phyloP scores from a whole-genome alignment of 208 protist genomes.

The Lotmaria passim region DNA sequence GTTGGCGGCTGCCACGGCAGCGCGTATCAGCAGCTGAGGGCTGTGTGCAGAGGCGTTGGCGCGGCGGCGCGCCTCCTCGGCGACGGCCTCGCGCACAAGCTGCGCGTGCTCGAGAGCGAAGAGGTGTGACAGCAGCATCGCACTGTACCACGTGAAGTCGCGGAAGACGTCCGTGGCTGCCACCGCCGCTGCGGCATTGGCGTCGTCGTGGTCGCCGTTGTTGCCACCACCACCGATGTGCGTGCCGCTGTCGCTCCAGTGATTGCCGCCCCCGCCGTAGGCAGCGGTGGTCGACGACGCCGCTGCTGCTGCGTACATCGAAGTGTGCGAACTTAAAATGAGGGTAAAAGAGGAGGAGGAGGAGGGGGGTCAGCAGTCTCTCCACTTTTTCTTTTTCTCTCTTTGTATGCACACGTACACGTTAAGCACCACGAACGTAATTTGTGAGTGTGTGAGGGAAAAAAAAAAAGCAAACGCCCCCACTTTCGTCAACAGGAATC shows the following conservation, averaged over 20 bases:
- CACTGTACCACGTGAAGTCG: constrained; percentile 49
- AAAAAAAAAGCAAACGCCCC: too few species aligned
- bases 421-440: too few species aligned
- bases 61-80: constrained; percentile 23
- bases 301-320: neutral
- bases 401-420: too few species aligned
- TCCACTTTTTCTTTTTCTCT: too few species aligned
- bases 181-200: neutral
- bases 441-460: too few species aligned
- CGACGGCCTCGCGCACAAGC: constrained; percentile 21
- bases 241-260: constrained; percentile 16
- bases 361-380: too few species aligned
- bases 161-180: constrained; percentile 27
- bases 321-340: neutral
- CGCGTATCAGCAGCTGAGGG: constrained; percentile 30
- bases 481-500: too few species aligned
- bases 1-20: constrained; percentile 18
- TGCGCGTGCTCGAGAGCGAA: constrained; percentile 44
- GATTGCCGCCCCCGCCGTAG: constrained; percentile 6
- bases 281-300: neutral
- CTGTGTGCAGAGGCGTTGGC: constrained; percentile 14
- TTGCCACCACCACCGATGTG: neutral
- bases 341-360: neutral
- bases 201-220: neutral
- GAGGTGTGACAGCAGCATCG: constrained; percentile 48